Percentiles rank a stretch among this genome's conserved stretches.
Conservation (phyloP, 805 yeast species). For the Candida easanensis region DNA sequence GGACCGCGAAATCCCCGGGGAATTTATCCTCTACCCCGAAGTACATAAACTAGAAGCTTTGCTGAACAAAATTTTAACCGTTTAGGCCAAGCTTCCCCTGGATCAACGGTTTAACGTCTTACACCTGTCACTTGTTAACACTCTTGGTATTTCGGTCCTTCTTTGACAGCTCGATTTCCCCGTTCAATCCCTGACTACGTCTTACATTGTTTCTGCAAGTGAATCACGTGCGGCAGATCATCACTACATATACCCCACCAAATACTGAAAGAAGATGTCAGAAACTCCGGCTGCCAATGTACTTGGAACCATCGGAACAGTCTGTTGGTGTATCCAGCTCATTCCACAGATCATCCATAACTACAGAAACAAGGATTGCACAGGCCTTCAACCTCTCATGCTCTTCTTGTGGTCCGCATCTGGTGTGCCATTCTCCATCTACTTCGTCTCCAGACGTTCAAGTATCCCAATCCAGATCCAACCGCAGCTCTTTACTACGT, state of each 20-base stretch:
- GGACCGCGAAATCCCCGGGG: not conserved
- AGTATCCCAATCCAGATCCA: conserved; percentile 80
- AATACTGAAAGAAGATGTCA: conserved; percentile 3
- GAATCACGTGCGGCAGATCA: too few species aligned
- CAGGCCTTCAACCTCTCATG: conserved; percentile 84
- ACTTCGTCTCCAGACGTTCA: conserved; percentile 68
- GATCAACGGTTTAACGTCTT: not conserved
- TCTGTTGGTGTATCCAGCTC: conserved; percentile 89
- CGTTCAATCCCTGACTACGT: not conserved
- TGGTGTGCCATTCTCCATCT: conserved; percentile 86
- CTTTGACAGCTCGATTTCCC: too few species aligned
- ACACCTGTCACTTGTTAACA: not conserved
- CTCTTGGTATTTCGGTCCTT: too few species aligned
- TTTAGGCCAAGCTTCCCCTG: not conserved
- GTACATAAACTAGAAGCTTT: not conserved
- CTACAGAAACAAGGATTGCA: conserved; percentile 71
- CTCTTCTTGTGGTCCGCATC: conserved; percentile 70
- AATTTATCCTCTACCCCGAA: not conserved
- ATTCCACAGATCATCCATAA: conserved; percentile 82
- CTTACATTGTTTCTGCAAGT: not conserved
- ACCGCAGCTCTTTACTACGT: conserved; percentile 76
- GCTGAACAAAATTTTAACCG: not conserved
- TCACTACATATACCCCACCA: not conserved
- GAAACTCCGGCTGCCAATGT: conserved; percentile 56
- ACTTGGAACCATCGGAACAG: conserved; percentile 84